Evolutionary conservation across 495 filamentous ascomycete species (phyloP), one percentile per base, ranked within the genome.

Genomic region (Letharia columbiana): DNA sequence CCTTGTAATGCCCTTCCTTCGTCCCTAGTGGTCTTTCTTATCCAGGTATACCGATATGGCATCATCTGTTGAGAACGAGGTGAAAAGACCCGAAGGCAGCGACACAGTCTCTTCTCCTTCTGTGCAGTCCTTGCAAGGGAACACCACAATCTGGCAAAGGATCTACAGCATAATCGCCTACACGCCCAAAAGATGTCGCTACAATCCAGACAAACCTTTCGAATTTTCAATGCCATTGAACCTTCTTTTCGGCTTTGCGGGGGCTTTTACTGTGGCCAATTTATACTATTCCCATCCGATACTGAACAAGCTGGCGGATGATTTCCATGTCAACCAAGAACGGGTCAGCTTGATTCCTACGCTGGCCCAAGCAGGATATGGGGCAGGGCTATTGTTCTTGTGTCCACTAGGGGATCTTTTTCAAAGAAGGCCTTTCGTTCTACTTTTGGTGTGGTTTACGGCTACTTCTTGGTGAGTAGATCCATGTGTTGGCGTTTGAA

Each of bases 371-470:
- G 89, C 88, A 7, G 91, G 91, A 7, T 95, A 95, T 76, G 89
- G 89, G 8, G 78, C 77, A 2, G 91, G 91, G 4, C 68, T 95
- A 61, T 75, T 92, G 18, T 83, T 93, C 62, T 74, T 95, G 47
- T 91, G 90, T 74, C 91, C 91, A 1, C 72, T 92, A 20, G 91
- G 90, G 0, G 91, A 95, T 71, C 76, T 93, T 59, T 80, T 95
- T 11, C 79, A 80, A 8, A 78, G 91, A 54, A 78, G 91, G 66
- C 82, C 84, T 2, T 90, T 92, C 69, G 87, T 91, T 45, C 74
- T 93, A 9, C 71, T 74, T 2, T 73, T 92, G 33, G 84, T 91
- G 0, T 78, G 82, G 44, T 78, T 88, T 49, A 91, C 90, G 7
- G 84, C 89, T 0, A 81, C 82, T 1, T 73, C 83, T 67, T 90